Conservation (phyloP, 441 rosid genomes). For the Euphorbia schlechtendalii region DNA sequence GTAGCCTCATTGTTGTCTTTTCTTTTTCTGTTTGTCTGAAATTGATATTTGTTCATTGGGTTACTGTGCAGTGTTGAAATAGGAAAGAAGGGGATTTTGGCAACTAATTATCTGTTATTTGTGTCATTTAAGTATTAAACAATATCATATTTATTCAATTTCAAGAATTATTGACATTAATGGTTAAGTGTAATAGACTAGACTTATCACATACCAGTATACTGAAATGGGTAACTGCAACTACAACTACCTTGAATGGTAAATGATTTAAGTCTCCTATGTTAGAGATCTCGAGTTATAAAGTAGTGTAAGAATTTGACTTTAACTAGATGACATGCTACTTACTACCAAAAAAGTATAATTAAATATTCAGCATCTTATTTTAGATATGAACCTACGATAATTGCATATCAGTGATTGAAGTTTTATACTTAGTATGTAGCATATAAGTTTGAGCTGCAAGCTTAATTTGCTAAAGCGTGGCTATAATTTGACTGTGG, state of each 20-base stretch:
- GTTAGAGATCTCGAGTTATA: no score
- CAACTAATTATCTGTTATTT: neutral
- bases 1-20: neutral
- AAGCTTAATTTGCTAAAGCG: slow-evolving; percentile 1
- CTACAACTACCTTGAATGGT: no score
- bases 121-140: neutral
- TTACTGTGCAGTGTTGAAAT: neutral
- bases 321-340: no score
- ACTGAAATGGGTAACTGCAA: no score
- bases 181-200: slow-evolving; percentile 1
- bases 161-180: no score
- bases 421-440: neutral
- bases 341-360: neutral
- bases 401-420: no score
- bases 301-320: no score
- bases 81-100: neutral
- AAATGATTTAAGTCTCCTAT: no score
- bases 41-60: neutral
- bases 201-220: no score
- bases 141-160: no score
- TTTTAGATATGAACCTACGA: no score
- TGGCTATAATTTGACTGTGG: slow-evolving; percentile 3
- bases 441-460: neutral
- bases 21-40: neutral
- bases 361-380: neutral